Percentiles rank a stretch among this genome's conserved stretches.
phyloP scores from a whole-genome alignment of 805 yeast species.

The Myxozyma monticola region DNA sequence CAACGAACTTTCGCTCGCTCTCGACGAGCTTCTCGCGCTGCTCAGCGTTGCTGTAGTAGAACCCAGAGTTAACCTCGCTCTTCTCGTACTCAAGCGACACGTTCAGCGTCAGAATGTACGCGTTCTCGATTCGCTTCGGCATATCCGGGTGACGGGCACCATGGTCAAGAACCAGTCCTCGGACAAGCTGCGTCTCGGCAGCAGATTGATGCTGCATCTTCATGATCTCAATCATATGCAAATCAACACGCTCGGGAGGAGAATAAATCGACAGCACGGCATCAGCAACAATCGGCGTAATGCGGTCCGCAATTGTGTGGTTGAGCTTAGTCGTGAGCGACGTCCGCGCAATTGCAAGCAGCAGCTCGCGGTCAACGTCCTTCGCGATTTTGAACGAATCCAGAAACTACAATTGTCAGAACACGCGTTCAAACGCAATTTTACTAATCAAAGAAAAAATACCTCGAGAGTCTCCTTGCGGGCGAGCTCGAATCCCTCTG shows the following conservation, averaged over 20 bases:
- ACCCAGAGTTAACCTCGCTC: conserved; percentile 95
- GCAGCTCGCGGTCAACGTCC: conserved; percentile 76
- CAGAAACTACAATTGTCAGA: conserved; percentile 49
- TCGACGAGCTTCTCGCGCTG: conserved; percentile 94
- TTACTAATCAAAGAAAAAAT: not conserved
- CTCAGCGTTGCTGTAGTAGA: conserved; percentile 90
- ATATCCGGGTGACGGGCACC: conserved; percentile 99
- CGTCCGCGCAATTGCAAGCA: conserved; percentile 87
- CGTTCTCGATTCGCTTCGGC: conserved; percentile 87
- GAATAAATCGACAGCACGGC: conserved; percentile 80
- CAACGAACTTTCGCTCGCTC: conserved; percentile 90
- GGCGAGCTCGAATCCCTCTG: conserved; percentile 93
- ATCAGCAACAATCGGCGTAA: conserved; percentile 94
- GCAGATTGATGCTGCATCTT: conserved; percentile 93
- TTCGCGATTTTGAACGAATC: conserved; percentile 61
- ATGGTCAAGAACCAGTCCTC: conserved; percentile 92
- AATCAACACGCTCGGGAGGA: conserved; percentile 58
- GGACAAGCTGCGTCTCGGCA: conserved; percentile 75
- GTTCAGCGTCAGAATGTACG: conserved; percentile 80
- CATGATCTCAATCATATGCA: conserved; percentile 98
- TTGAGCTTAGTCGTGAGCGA: conserved; percentile 86
- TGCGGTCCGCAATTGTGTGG: conserved; percentile 69
- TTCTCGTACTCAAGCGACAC: conserved; percentile 96
- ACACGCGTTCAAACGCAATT: not conserved
- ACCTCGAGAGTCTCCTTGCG: conserved; percentile 62